Evolutionary conservation across 2,329 filamentous ascomycete genomes (phyloP).

Genomic region (Gliomastix tumulicola): DNA sequence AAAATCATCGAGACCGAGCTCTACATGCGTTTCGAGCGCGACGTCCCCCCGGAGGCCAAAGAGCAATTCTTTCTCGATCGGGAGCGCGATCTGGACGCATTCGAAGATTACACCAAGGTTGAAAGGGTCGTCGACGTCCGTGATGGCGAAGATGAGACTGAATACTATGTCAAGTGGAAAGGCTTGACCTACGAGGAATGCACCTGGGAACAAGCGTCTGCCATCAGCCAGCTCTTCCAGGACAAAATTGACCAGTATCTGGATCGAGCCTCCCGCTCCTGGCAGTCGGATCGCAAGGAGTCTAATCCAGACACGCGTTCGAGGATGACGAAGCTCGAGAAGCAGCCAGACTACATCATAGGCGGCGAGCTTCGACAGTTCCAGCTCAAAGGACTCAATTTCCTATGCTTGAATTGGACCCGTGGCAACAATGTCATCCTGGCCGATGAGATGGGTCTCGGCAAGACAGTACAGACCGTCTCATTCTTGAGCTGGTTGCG

Average conservation of each 20-base stretch:
- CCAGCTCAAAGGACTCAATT: slow-evolving; percentile 90
- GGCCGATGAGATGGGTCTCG: slow-evolving; percentile 96
- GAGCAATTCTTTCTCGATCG: slow-evolving; percentile 95
- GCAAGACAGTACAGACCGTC: slow-evolving; percentile 96
- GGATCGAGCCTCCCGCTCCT: slow-evolving; percentile 73
- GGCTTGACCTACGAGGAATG: slow-evolving; percentile 87
- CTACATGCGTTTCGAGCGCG: slow-evolving; percentile 66
- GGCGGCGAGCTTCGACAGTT: slow-evolving; percentile 85
- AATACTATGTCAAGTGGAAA: slow-evolving; percentile 98
- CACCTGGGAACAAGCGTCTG: slow-evolving; percentile 80
- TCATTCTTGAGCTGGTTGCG: slow-evolving; percentile 96
- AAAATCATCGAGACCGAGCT: slow-evolving; percentile 77
- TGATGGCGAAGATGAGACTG: slow-evolving; percentile 70
- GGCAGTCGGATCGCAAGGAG: slow-evolving; percentile 73
- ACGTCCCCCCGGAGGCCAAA: slow-evolving; percentile 74
- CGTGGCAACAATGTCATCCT: slow-evolving; percentile 92
- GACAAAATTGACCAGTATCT: slow-evolving; percentile 87
- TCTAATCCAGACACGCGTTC: slow-evolving; percentile 68
- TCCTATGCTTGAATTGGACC: slow-evolving; percentile 93
- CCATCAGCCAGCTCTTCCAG: slow-evolving; percentile 74
- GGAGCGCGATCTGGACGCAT: slow-evolving; percentile 80
- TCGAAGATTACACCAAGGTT: slow-evolving; percentile 85
- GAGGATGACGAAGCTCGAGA: slow-evolving; percentile 64
- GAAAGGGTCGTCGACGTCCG: slow-evolving; percentile 85
- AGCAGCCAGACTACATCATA: slow-evolving; percentile 79